A percentile compares a stretch with the other conserved stretches of the same genome.
These are phyloP conservation scores for Aspergillus pseudoterreus DNA, from an alignment of 2,329 filamentous ascomycete genomes.

Conservation along the genomic window DNA sequence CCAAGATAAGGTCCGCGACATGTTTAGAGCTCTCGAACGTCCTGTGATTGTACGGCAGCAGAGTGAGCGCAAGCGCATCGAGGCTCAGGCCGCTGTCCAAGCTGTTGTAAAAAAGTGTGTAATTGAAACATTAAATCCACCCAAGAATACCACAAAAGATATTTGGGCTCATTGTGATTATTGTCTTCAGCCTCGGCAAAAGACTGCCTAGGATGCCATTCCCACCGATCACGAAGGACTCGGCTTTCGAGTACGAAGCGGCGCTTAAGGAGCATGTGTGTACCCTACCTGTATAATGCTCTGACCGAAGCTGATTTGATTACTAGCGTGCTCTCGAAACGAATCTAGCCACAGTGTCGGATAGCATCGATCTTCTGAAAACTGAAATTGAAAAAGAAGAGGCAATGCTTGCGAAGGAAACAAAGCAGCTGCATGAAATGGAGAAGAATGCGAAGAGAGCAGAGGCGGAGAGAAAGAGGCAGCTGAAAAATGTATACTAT, in stretches of 20 bases:
- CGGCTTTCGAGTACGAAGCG: slow-evolving; percentile 42
- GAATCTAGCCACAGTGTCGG: slow-evolving; percentile 36
- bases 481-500: slow-evolving; percentile 38
- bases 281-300: neutral
- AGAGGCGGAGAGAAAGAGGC: slow-evolving; percentile 36
- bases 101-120: slow-evolving; percentile 42
- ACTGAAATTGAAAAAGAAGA: slow-evolving; percentile 43
- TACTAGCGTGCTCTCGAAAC: slow-evolving; percentile 35
- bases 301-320: slow-evolving; percentile 10
- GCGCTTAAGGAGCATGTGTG: slow-evolving; percentile 42
- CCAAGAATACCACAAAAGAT: neutral
- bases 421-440: slow-evolving; percentile 38
- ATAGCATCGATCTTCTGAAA: slow-evolving; percentile 38
- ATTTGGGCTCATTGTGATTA: neutral
- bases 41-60: slow-evolving; percentile 42
- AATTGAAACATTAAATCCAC: neutral
- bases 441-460: slow-evolving; percentile 42
- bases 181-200: slow-evolving; percentile 31
- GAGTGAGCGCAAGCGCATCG: slow-evolving; percentile 40
- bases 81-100: slow-evolving; percentile 39
- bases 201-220: slow-evolving; percentile 46
- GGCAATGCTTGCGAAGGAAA: slow-evolving; percentile 38
- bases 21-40: slow-evolving; percentile 40
- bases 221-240: slow-evolving; percentile 40
- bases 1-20: slow-evolving; percentile 40